phyloP scores from a whole-genome alignment of 192 early-diverging fungal genomes.

The Coemansia sp. region DNA sequence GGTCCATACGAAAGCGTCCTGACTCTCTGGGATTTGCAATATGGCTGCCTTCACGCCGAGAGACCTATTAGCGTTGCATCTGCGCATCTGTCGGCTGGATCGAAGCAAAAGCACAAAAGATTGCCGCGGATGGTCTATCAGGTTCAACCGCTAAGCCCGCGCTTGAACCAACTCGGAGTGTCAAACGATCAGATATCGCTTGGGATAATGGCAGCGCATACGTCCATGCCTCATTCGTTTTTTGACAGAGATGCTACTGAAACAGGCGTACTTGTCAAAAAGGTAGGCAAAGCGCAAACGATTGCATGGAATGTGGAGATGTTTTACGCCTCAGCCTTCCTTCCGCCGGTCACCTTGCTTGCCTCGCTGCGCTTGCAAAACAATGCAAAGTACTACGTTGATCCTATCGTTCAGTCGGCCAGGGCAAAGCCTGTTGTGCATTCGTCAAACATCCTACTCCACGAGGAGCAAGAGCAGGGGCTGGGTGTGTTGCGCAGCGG shows the following conservation, averaged over 20 bases:
- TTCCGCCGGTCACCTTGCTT: constrained; percentile 47
- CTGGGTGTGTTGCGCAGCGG: constrained; percentile 53
- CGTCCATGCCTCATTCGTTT: constrained; percentile 21
- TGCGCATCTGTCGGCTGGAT: constrained; percentile 20
- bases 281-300: constrained; percentile 5
- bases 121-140: constrained; percentile 48
- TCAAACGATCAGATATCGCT: constrained; percentile 48
- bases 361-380: constrained; percentile 51
- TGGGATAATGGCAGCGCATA: constrained; percentile 45
- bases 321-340: constrained; percentile 40
- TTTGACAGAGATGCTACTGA: constrained; percentile 19
- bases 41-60: constrained; percentile 51
- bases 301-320: constrained; percentile 38
- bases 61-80: constrained; percentile 28
- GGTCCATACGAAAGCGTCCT: constrained; percentile 50
- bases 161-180: constrained; percentile 24
- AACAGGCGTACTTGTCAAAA: neutral
- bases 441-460: constrained; percentile 53
- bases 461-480: constrained; percentile 54
- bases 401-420: constrained; percentile 39
- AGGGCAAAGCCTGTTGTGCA: constrained; percentile 25
- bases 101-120: constrained; percentile 9
- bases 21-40: constrained; percentile 54
- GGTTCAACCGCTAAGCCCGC: constrained; percentile 40
- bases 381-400: constrained; percentile 52